Evolutionary conservation across 2,329 filamentous ascomycete species (phyloP), one percentile per base, ranked within the genome.

Genomic region (Stachybotrys chartarum): DNA sequence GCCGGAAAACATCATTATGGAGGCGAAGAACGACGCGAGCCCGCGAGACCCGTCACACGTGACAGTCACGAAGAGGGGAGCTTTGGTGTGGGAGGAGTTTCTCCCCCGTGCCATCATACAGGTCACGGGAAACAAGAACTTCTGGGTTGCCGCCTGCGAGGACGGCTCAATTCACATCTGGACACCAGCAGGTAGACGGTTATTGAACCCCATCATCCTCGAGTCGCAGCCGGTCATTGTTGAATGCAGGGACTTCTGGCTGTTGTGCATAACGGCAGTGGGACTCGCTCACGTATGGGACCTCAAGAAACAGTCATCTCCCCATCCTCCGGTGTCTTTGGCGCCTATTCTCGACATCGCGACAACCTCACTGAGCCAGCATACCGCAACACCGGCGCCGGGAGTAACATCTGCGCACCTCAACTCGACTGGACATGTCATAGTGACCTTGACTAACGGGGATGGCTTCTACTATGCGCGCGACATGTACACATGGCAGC

Each of bases 211-310:
- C 5, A 80, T 97, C 60, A 82, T 97, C 6, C 75, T 97, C 16
- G 94, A 99, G 72, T 86, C 93, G 2, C 92, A 97, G 64, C 90
- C 94, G 1, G 92, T 97, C 35, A 94, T 99, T 55, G 79, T 99
- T 30, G 94, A 97, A 68, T 93, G 88, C 64, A 84, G 92, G 55
- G 90, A 89, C 11, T 88, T 88, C 74, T 97, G 90, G 89, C 75
- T 99, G 6, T 78, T 99, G 52, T 93, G 89, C 66, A 88, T 99
- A 59, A 93, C 91, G 5, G 88, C 93, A 1, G 87, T 90, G 5
- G 94, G 94, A 6, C 83, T 93, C 72, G 94, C 87, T 63, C 87
- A 97, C 69, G 90, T 99, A 47, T 99, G 93, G 92, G 93, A 97
- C 68, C 79, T 97, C 57, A 87, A 87, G 61, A 88, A 84, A 0